Percentiles rank a stretch among this genome's conserved stretches.
Evolutionary conservation across 192 early-diverging fungal species (phyloP).

Genomic region (Mycoemilia scoparia): DNA sequence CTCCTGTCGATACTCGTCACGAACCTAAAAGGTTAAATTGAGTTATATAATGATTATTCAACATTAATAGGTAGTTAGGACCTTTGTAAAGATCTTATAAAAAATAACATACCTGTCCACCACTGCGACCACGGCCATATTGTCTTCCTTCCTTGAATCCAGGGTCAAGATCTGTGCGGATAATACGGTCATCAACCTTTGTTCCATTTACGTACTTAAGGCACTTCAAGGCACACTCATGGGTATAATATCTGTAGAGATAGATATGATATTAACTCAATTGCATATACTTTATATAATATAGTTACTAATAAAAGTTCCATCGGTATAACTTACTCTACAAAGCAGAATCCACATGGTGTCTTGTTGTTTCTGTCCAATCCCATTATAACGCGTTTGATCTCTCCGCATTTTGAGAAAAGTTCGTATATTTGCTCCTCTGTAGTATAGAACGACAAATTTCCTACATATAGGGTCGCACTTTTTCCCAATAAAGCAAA

Average conservation of each 20-base stretch:
- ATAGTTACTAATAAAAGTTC: slow-evolving; percentile 21
- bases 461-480: slow-evolving; percentile 88
- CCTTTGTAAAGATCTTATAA: too few relatives aligned
- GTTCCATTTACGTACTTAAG: slow-evolving; percentile 88
- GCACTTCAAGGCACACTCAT: slow-evolving; percentile 75
- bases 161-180: slow-evolving; percentile 89
- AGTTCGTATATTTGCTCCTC: slow-evolving; percentile 96
- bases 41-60: slow-evolving; percentile 2
- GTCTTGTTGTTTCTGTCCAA: slow-evolving; percentile 82
- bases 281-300: neutral
- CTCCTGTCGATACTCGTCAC: slow-evolving; percentile 88
- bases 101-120: too few relatives aligned
- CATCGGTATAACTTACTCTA: too few relatives aligned
- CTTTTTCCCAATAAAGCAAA: slow-evolving; percentile 22
- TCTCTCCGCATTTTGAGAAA: slow-evolving; percentile 90
- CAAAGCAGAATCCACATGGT: slow-evolving; percentile 98
- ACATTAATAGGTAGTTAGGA: too few relatives aligned
- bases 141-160: slow-evolving; percentile 86
- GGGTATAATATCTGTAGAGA: slow-evolving; percentile 63
- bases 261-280: neutral
- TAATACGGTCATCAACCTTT: slow-evolving; percentile 85
- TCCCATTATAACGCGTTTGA: slow-evolving; percentile 98
- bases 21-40: slow-evolving; percentile 36
- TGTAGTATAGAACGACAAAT: slow-evolving; percentile 92
- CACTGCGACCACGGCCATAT: slow-evolving; percentile 83